Conservation (phyloP, 805 yeast genomes). For the Dipodascopsis uninucleata region DNA sequence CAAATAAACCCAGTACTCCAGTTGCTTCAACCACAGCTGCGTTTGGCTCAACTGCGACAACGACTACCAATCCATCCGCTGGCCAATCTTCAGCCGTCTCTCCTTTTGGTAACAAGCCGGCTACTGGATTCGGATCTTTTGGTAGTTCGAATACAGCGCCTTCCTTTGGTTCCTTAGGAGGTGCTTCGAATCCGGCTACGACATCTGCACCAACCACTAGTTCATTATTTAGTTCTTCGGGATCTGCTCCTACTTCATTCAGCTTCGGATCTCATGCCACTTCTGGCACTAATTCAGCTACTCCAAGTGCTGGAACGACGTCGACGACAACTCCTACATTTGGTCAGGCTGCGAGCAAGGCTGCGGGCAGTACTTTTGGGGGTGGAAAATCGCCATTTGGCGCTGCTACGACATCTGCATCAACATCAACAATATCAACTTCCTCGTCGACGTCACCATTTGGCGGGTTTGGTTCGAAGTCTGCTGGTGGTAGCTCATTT, state of each 20-base stretch:
- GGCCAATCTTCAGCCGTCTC: no score
- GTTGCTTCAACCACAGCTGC: slow-evolving; percentile 5
- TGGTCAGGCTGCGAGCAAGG: neutral
- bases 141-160: no score
- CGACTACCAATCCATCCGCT: neutral
- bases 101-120: no score
- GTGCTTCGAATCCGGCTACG: no score
- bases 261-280: neutral
- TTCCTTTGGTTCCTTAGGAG: no score
- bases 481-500: neutral
- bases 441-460: slow-evolving; percentile 3
- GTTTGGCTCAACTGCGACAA: slow-evolving; percentile 7
- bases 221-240: slow-evolving; percentile 1
- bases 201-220: no score
- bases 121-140: no score
- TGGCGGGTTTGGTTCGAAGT: slow-evolving; percentile 3
- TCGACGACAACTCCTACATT: slow-evolving; percentile 3
- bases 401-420: slow-evolving; percentile 1
- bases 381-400: neutral
- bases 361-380: neutral
- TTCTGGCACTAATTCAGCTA: slow-evolving; percentile 3
- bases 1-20: slow-evolving; percentile 3
- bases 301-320: slow-evolving; percentile 1
- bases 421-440: slow-evolving; percentile 3
- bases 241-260: no score